These are phyloP conservation scores for Boletus huronensis DNA, from an alignment of 768 basidiomycete genomes.

Conservation along the genomic window DNA sequence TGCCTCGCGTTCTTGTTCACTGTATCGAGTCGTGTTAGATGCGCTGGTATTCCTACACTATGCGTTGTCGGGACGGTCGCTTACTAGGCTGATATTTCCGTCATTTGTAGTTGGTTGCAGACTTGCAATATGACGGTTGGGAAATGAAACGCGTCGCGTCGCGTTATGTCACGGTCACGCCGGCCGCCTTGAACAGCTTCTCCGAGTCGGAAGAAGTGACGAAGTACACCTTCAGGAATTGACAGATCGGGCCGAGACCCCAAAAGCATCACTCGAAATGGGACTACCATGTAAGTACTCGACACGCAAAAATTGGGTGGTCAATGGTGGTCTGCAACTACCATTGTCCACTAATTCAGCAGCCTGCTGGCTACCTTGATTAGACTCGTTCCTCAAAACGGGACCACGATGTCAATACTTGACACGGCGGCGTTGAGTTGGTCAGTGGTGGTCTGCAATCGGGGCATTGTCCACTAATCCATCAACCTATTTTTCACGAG, in stretches of 20 bases:
- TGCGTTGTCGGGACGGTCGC: slow-evolving; percentile 9
- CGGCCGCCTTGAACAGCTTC: no score
- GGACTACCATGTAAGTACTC: no score
- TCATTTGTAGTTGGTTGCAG: slow-evolving; percentile 29
- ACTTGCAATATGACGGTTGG: not conserved
- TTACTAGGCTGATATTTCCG: slow-evolving; percentile 51
- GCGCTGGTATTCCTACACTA: not conserved
- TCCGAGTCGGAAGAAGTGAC: no score
- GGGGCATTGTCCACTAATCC: not conserved
- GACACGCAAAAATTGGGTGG: no score
- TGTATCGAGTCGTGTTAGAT: slow-evolving; percentile 14
- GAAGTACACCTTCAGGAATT: no score
- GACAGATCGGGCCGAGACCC: no score
- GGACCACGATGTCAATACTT: not conserved
- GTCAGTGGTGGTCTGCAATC: not conserved
- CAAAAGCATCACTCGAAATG: no score
- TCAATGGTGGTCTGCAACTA: no score
- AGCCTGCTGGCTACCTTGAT: no score
- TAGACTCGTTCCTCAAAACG: not conserved
- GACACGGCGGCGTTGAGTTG: not conserved
- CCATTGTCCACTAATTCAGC: no score
- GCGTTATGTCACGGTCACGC: slow-evolving; percentile 27
- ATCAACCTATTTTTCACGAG: no score
- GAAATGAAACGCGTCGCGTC: slow-evolving; percentile 25
- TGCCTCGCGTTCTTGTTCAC: slow-evolving; percentile 71